Evolutionary conservation across 768 basidiomycete species (phyloP).

Genomic region (Tricholoma hemisulphureum): DNA sequence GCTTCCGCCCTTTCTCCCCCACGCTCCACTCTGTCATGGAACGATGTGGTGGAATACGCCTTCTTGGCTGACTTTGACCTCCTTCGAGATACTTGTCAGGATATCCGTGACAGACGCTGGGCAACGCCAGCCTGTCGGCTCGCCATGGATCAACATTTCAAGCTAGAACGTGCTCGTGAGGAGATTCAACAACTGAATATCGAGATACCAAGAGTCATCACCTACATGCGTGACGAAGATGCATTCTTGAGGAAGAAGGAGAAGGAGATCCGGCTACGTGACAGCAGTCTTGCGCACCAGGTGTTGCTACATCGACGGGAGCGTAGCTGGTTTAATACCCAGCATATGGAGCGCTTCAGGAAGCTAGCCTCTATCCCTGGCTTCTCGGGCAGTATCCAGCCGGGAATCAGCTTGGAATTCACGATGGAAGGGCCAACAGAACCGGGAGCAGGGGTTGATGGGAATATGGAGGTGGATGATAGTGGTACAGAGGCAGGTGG

Average conservation of each 20-base stretch:
- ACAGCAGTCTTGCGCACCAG: background rate
- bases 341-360: background rate
- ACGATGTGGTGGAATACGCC: slow-evolving; percentile 27
- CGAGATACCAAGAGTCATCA: slow-evolving; percentile 19
- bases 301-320: background rate
- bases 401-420: background rate
- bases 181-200: slow-evolving; percentile 23
- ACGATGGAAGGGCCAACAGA: no score
- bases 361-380: background rate
- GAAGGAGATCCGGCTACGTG: background rate
- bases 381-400: background rate
- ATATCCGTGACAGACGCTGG: slow-evolving; percentile 14
- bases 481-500: no score
- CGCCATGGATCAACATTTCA: slow-evolving; percentile 18
- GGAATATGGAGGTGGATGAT: no score
- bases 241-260: background rate
- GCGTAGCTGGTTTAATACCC: background rate
- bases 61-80: slow-evolving; percentile 26
- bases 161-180: slow-evolving; percentile 18
- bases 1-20: slow-evolving; percentile 16
- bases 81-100: slow-evolving; percentile 15
- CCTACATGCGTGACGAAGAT: slow-evolving; percentile 15
- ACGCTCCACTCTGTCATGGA: slow-evolving; percentile 18
- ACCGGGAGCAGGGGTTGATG: no score
- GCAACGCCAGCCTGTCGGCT: slow-evolving; percentile 16